Conservation (phyloP, 2,329 filamentous ascomycete species). For the Epichloe sibirici region DNA sequence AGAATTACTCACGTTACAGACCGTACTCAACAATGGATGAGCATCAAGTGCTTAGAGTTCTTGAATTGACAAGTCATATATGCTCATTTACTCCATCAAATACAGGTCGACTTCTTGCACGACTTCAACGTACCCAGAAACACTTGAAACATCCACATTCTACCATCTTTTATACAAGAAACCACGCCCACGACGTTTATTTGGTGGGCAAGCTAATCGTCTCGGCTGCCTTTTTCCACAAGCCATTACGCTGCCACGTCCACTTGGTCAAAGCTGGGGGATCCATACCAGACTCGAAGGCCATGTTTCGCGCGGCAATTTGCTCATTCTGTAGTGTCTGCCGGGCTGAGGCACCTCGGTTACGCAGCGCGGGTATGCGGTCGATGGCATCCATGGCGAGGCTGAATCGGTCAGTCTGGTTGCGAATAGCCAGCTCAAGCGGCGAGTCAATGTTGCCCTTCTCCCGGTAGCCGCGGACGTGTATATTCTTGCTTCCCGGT, state of each 20-base stretch:
- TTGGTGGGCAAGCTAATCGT: background rate
- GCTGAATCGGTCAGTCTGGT: constrained; percentile 65
- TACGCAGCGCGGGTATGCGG: constrained; percentile 47
- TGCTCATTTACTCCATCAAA: background rate
- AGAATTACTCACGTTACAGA: no score
- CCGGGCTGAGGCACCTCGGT: constrained; percentile 48
- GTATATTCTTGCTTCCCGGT: constrained; percentile 52
- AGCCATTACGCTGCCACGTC: constrained; percentile 44
- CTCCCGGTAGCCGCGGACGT: constrained; percentile 69
- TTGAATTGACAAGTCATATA: no score
- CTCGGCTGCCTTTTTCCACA: constrained; percentile 22
- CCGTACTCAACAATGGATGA: no score
- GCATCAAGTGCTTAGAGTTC: no score
- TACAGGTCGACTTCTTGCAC: background rate
- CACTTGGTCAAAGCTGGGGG: constrained; percentile 53
- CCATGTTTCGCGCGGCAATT: constrained; percentile 49
- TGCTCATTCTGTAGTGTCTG: constrained; percentile 54
- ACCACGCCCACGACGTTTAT: background rate
- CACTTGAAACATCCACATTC: background rate
- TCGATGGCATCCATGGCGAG: constrained; percentile 69
- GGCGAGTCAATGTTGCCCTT: constrained; percentile 79
- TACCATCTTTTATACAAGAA: background rate
- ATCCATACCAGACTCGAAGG: constrained; percentile 60
- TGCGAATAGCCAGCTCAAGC: constrained; percentile 65
- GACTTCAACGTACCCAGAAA: background rate